Evolutionary conservation across 192 early-diverging fungal species (phyloP).

Genomic region (Entomortierella chlamydospora): DNA sequence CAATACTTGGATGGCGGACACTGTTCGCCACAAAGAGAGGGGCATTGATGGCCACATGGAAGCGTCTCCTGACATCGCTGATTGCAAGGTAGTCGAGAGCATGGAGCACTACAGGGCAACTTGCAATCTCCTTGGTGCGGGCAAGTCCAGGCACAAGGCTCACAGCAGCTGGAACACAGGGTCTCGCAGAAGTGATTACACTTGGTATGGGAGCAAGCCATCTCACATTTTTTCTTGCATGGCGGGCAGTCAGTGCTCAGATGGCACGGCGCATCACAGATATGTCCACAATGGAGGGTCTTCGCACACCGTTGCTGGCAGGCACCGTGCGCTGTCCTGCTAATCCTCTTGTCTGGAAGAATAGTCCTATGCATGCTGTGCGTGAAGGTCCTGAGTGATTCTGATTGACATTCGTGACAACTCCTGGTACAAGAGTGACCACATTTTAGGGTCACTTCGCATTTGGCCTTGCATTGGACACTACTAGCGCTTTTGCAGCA

Average conservation of each 20-base stretch:
- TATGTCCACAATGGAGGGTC: too few relatives aligned
- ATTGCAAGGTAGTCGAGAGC: constrained; percentile 67
- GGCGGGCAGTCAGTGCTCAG: too few relatives aligned
- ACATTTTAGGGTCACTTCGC: too few relatives aligned
- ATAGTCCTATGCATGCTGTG: too few relatives aligned
- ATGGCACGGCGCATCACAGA: too few relatives aligned
- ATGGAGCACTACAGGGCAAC: constrained; percentile 67
- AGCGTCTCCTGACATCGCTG: constrained; percentile 56
- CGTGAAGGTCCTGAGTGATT: too few relatives aligned
- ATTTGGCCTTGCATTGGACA: too few relatives aligned
- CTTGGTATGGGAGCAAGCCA: background rate
- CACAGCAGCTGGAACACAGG: background rate
- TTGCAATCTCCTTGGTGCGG: background rate
- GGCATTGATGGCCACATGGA: constrained; percentile 62
- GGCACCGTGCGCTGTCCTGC: constrained; percentile 9
- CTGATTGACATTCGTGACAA: too few relatives aligned
- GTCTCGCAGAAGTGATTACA: background rate
- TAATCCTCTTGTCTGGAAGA: too few relatives aligned
- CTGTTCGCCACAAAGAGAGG: constrained; percentile 60
- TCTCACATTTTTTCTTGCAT: constrained; percentile 34
- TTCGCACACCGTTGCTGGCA: too few relatives aligned
- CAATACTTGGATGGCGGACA: constrained; percentile 47
- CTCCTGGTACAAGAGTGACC: too few relatives aligned
- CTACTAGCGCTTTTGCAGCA: too few relatives aligned
- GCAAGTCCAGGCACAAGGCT: background rate